Conservation (phyloP, 1,139 yeast species). For the Ogataea hybrid region DNA sequence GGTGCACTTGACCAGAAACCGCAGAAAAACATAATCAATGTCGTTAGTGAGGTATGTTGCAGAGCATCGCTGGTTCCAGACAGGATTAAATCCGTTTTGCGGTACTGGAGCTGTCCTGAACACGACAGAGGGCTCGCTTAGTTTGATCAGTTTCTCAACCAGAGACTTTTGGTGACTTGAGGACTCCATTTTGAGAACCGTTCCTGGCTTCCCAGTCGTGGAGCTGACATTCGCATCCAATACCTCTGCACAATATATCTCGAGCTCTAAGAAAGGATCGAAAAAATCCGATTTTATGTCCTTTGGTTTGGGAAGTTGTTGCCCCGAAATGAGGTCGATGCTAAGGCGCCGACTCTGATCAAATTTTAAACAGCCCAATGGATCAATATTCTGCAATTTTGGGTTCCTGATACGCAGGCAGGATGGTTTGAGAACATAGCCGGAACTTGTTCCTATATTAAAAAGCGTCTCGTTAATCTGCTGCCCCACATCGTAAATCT, state of each 20-base stretch:
- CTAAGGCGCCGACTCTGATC: slow-evolving; percentile 26
- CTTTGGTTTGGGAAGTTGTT: slow-evolving; percentile 71
- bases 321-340: slow-evolving; percentile 73
- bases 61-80: slow-evolving; percentile 61
- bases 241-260: slow-evolving; percentile 34
- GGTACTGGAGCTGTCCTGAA: slow-evolving; percentile 39
- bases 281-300: slow-evolving; percentile 43
- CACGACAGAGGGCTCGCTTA: slow-evolving; percentile 18
- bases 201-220: slow-evolving; percentile 2
- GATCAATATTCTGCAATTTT: slow-evolving; percentile 13
- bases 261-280: slow-evolving; percentile 60
- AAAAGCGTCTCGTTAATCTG: slow-evolving; percentile 89
- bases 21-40: slow-evolving; percentile 47
- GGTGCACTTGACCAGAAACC: slow-evolving; percentile 46
- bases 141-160: slow-evolving; percentile 2
- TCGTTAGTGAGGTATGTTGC: slow-evolving; percentile 42
- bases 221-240: slow-evolving; percentile 9
- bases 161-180: slow-evolving; percentile 1
- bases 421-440: slow-evolving; percentile 76
- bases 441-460: slow-evolving; percentile 53
- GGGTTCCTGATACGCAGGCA: slow-evolving; percentile 34
- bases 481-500: slow-evolving; percentile 85
- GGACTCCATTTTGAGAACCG: slow-evolving; percentile 3
- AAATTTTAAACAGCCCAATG: slow-evolving; percentile 13
- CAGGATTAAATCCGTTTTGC: slow-evolving; percentile 83